Evolutionary conservation across 345 rosid genomes (phyloP), one percentile per base, ranked within the genome.

Genomic region (Garcia nutans): DNA sequence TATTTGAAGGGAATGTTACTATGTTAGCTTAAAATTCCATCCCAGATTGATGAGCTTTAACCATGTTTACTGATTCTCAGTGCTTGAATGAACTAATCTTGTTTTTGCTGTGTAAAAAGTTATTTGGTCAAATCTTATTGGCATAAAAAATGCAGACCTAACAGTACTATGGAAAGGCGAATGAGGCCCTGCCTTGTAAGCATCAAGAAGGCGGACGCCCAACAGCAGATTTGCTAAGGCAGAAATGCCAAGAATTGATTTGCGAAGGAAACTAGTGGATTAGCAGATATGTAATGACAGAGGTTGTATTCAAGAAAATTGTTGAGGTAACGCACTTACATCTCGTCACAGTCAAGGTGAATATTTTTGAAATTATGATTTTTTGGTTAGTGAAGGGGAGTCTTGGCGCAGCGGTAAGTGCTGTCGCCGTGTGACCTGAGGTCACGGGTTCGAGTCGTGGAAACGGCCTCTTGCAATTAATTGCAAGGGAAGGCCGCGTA

Each of bases 101-200:
- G 22, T 26, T 17, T 23, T 22, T 74, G 37, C 55, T 26, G 16
- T 17, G 7, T 54, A 9, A 42, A 65, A 50, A 20, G 37, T 52
- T 16, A 23, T 12, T 24, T 55, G 52, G 28, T 74, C 56, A 15
- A 44, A 67, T 66, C 56, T 75, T 10, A 44, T 75, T 56, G 65
- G 44, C 41, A 75, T 58, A 42, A 68, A 24, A 44, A 65, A 1
- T 23, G 72, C 72, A 75, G 57, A 66, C 23, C 23, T 19, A 24
- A 42, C 42, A 41, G 47, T 37, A 66, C 16, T 16, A 24, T 75
- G 67, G 73, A 58, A 57, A 37, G 52, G 41, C 44, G 42, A 57
- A 31, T 26, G 11, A 28, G 45, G 28, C 23, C 57, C 45, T n/a
- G 23, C 24, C 24, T 31, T 7, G 33, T 49, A n/a, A 58, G 68